Conservation (phyloP, 768 basidiomycete genomes). For the Trametes gibbosa region DNA sequence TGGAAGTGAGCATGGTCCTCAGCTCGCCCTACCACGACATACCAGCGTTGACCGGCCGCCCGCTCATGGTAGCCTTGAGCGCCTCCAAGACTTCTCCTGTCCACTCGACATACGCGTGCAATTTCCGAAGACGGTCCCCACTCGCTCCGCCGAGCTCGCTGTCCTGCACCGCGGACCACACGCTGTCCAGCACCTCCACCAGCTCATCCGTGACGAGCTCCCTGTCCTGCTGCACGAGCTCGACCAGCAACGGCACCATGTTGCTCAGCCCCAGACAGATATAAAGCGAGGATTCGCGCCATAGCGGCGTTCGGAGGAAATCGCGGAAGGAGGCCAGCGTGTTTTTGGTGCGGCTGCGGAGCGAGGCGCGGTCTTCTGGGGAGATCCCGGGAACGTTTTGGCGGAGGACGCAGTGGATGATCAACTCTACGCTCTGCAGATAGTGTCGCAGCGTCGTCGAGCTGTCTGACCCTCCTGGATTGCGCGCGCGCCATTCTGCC, state of each 20-base stretch:
- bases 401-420: conserved; percentile 5
- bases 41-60: not conserved
- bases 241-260: conserved; percentile 10
- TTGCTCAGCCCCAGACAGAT: conserved; percentile 14
- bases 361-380: not conserved
- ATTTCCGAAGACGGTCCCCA: not conserved
- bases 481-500: conserved; percentile 10
- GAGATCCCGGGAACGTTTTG: not conserved
- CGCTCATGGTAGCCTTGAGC: conserved; percentile 4
- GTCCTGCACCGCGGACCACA: conserved; percentile 5
- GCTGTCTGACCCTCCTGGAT: conserved; percentile 6
- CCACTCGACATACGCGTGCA: conserved; percentile 14
- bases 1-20: too few species aligned
- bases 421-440: conserved; percentile 7
- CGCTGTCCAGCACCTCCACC: conserved; percentile 6
- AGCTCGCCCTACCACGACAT: not conserved
- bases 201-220: conserved; percentile 7
- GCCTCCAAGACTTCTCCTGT: conserved; percentile 10
- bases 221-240: conserved; percentile 3
- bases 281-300: conserved; percentile 10
- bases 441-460: conserved; percentile 7
- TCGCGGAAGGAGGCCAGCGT: conserved; percentile 3
- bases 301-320: conserved; percentile 6
- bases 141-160: not conserved
- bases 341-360: not conserved